Base-by-base conservation (phyloP, 78 protist species). In the Capsaspora owczarzaki region DNA sequence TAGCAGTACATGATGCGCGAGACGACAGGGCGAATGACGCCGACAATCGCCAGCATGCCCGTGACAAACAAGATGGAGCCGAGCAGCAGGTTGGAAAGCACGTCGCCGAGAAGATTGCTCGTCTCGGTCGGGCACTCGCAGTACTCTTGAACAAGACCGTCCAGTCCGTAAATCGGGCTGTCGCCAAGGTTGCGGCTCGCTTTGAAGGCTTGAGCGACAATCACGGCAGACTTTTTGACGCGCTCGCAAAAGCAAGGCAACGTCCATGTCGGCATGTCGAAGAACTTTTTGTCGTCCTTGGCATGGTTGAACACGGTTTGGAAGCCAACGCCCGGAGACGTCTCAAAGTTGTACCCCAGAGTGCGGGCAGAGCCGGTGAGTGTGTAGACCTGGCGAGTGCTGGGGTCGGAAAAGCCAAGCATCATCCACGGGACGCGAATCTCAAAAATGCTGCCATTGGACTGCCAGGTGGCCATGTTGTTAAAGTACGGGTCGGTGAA, bases 331-430 rank as follows among this genome's bases (percentile, higher is more conserved):
- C 66, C 66, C 4, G n/a, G n/a, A n/a, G n/a, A n/a, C n/a, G n/a
- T n/a, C n/a, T n/a, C n/a, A n/a, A n/a, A n/a, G n/a, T n/a, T n/a
- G n/a, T n/a, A n/a, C n/a, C n/a, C n/a, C n/a, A n/a, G n/a, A n/a
- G n/a, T n/a, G n/a, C n/a, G n/a, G n/a, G n/a, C n/a, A n/a, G n/a
- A n/a, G n/a, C n/a, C 76, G 8, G 37, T 43, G n/a, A 38, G 2
- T 38, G 20, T 43, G 76, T 70, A 70, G 10, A 20, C 46, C 46
- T 1, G 1, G 12, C 51, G 44, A 22, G 5, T 3, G 31, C n/a
- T 12, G 31, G 76, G 76, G n/a, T 70, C 76, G 33, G 76, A 40
- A 12, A 70, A 40, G n/a, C 76, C 76, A 29, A 43, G 37, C n/a
- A 38, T 1, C 8, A 4, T 27, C 76, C 76, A 70, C 51, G 76